A percentile compares a stretch with the other conserved stretches of the same genome.
These are phyloP conservation scores for Tripterygium wilfordii DNA, from an alignment of 177 flowering plant genomes.

Conservation along the genomic window DNA sequence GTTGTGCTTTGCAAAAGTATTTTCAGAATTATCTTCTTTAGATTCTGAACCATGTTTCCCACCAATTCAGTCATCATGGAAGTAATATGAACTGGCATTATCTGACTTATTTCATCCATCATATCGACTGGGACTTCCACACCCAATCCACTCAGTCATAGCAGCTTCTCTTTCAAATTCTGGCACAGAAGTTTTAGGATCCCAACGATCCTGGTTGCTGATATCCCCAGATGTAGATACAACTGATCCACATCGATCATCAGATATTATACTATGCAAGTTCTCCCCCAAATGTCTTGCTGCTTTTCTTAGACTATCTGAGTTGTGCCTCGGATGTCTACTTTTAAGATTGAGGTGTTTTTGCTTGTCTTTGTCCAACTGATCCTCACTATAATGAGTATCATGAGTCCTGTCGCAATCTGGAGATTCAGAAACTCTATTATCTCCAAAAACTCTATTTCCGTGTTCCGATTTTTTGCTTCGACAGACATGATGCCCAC, in stretches of 20 bases:
- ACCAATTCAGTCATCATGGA: background rate
- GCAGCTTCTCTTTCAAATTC: background rate
- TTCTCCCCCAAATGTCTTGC: slow-evolving; percentile 2
- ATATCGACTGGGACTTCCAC: background rate
- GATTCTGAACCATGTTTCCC: background rate
- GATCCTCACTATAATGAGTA: slow-evolving; percentile 1
- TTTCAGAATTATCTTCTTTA: background rate
- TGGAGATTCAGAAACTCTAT: background rate
- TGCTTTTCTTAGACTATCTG: slow-evolving; percentile 5
- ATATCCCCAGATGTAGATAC: background rate
- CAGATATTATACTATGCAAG: background rate
- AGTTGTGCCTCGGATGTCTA: background rate
- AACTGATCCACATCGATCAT: slow-evolving; percentile 2
- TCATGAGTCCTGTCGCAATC: background rate
- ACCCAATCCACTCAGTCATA: background rate
- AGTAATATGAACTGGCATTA: background rate
- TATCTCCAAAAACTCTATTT: background rate
- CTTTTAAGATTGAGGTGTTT: background rate
- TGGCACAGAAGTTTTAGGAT: slow-evolving; percentile 2
- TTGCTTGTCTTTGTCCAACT: slow-evolving; percentile 1
- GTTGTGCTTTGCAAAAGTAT: no score
- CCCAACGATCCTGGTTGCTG: slow-evolving; percentile 9
- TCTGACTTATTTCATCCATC: background rate
- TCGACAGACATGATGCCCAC: background rate
- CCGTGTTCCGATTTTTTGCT: slow-evolving; percentile 1